Evolutionary conservation across 495 filamentous ascomycete species (phyloP).

Genomic region (Trichodelitschia bisporula): DNA sequence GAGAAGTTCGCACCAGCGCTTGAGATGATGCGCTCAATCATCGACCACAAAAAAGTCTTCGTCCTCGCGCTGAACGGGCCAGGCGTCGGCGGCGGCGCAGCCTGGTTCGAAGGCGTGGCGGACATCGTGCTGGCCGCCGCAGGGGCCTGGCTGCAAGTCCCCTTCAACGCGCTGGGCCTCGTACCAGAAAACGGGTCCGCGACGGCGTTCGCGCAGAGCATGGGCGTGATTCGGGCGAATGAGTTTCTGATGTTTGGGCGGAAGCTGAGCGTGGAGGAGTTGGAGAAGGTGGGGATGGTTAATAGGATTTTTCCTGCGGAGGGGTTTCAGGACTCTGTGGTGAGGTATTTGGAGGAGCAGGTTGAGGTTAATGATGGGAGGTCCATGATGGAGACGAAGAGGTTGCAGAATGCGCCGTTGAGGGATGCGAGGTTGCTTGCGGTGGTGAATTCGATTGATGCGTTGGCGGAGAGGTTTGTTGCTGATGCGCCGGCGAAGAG

Average conservation of each 20-base stretch:
- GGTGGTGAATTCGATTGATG: constrained; percentile 13
- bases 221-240: constrained; percentile 15
- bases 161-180: constrained; percentile 13
- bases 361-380: constrained; percentile 13
- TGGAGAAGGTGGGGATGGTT: constrained; percentile 8
- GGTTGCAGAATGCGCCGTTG: constrained; percentile 13
- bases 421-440: constrained; percentile 11
- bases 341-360: constrained; percentile 10
- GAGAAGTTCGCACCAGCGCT: constrained; percentile 2
- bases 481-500: constrained; percentile 12
- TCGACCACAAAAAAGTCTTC: constrained; percentile 16
- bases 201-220: constrained; percentile 11
- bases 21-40: constrained; percentile 14
- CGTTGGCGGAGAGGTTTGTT: constrained; percentile 15
- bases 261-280: constrained; percentile 10
- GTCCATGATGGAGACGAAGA: constrained; percentile 18
- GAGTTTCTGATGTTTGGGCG: constrained; percentile 16
- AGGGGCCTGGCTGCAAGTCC: constrained; percentile 12
- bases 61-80: constrained; percentile 15
- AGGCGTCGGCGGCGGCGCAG: constrained; percentile 13
- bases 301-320: constrained; percentile 9
- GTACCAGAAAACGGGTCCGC: constrained; percentile 15
- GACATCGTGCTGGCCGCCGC: constrained; percentile 12
- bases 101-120: constrained; percentile 13
- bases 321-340: constrained; percentile 9